Conservation (phyloP, 2,329 filamentous ascomycete species). For the Aspergillus phoenicis region DNA sequence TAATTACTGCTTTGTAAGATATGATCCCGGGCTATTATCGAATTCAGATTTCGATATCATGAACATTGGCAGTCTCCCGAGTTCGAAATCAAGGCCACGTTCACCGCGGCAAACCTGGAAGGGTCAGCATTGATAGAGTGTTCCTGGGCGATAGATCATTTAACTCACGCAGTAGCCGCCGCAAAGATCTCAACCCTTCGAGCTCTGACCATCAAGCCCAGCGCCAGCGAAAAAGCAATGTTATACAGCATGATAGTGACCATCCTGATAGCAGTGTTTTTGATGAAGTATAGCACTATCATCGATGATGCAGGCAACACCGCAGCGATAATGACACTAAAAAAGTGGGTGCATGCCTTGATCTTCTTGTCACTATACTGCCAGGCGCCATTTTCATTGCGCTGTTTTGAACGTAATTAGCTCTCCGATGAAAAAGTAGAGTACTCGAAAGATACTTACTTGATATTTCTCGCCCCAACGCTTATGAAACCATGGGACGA, state of each 20-base stretch:
- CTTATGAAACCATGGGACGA: slow-evolving; percentile 3
- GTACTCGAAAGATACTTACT: not conserved
- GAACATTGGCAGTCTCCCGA: not conserved
- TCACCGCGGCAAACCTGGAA: slow-evolving; percentile 2
- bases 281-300: slow-evolving; percentile 1
- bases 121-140: not conserved
- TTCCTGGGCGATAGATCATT: not conserved
- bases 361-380: not conserved
- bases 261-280: not conserved
- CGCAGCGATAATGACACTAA: not conserved
- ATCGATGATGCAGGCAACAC: slow-evolving; percentile 9
- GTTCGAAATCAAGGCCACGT: slow-evolving; percentile 3
- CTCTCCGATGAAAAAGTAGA: not conserved
- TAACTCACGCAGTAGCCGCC: slow-evolving; percentile 9
- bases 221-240: not conserved
- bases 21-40: too few species aligned
- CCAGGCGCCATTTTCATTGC: not conserved
- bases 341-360: not conserved
- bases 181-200: slow-evolving; percentile 7
- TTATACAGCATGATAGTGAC: slow-evolving; percentile 9
- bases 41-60: not conserved
- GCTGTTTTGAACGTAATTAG: not conserved
- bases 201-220: slow-evolving; percentile 6
- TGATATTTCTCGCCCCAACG: not conserved
- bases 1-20: too few species aligned